Evolutionary conservation across 176 grass and related monocot genomes (phyloP).

Genomic region (Phoenix roebelenii): DNA sequence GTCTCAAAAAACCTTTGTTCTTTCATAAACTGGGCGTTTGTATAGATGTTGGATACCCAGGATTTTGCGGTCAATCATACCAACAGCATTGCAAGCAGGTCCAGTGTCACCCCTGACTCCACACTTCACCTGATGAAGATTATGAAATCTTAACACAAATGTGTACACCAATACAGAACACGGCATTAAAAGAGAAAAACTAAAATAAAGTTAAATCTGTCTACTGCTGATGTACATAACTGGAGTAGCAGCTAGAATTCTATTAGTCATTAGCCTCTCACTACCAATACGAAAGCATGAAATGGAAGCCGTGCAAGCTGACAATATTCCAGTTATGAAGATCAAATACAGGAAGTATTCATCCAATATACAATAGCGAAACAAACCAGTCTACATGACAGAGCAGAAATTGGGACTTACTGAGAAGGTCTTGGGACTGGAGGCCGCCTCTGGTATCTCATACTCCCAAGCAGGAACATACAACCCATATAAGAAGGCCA

Average conservation of each 20-base stretch:
- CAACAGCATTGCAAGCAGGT: constrained; percentile 76
- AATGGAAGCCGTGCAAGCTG: no score
- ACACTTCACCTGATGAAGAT: constrained; percentile 61
- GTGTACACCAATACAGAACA: no score
- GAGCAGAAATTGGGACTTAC: constrained; percentile 26
- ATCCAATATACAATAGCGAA: no score
- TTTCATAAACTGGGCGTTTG: constrained; percentile 56
- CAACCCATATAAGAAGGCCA: constrained; percentile 47
- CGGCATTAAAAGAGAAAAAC: no score
- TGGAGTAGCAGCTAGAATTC: no score
- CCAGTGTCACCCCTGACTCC: constrained; percentile 59
- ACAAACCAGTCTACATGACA: no score
- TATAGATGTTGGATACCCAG: constrained; percentile 81
- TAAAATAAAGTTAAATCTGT: no score
- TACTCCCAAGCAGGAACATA: constrained; percentile 73
- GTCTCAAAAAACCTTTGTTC: constrained; percentile 42
- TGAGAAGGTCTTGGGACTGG: constrained; percentile 26
- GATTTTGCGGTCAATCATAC: constrained; percentile 77
- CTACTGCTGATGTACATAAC: no score
- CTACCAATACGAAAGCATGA: no score
- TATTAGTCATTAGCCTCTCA: no score
- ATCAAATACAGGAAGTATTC: no score
- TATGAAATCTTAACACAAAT: neutral
- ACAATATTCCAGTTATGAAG: no score
- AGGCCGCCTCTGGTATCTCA: constrained; percentile 31